Base-by-base conservation (phyloP, 345 rosid species). In the Corymbia maculata region DNA sequence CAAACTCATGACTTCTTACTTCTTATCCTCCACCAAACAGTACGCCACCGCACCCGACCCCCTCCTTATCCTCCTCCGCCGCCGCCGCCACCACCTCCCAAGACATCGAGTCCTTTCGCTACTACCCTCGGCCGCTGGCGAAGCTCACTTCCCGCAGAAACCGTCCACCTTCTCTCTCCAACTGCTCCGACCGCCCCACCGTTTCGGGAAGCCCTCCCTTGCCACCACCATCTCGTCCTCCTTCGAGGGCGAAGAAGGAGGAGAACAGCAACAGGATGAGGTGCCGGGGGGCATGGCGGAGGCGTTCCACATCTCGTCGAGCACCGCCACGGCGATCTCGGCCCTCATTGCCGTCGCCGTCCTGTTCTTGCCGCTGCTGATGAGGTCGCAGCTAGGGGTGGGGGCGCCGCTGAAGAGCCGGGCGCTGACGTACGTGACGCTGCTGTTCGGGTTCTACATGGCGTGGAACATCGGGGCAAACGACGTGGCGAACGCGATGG, bases 391-490 rank as follows among this genome's bases (percentile, higher is more conserved):
- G 55, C 94, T 94, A 36, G 95, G 91, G 49, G 49, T 22, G 79
- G 97, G 97, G 17, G 87, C 95, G 80, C 92, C 90, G 61, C 85
- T 94, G 32, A 98, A 95, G 95, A 95, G 94, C 26, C 94, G 95
- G 91, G 55, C 93, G 11, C 90, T 98, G 86, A 95, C 99, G 10
- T 97, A 97, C 85, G 93, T 87, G 17, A 98, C 99, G 2, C 92
- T 98, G 66, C 89, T 98, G 86, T 95, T 95, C 52, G 99, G 99
- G 68, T 98, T 97, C 93, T 98, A 94, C 91, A 98, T 98, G 99
- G 99, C 99, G 9, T 97, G 99, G 98, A 98, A 98, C 90, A 98
- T 98, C 19, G 99, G 99, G 66, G 99, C 99, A 79, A 98, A 98
- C 87, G 99, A 98, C 91, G 99, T 97, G 90, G 99, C 99, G 26